Base-by-base conservation (phyloP, 2,329 filamentous ascomycete genomes). In the Penicillium janthinellum region DNA sequence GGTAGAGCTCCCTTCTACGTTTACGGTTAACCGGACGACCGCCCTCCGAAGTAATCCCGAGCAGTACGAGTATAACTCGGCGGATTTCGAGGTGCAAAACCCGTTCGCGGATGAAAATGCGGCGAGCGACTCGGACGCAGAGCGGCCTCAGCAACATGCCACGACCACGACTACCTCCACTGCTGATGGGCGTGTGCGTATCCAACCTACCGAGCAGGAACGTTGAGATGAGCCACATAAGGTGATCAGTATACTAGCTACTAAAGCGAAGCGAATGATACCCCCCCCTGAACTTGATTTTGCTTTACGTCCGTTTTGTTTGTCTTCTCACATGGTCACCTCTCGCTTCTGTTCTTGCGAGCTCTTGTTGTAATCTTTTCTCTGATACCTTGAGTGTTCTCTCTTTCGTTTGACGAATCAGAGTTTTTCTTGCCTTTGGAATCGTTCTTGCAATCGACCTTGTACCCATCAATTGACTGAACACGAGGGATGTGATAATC, bases 41-140 rank as follows among this genome's bases (percentile, higher is more conserved):
- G 51, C 59, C 17, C 37, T 53, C 20, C 53, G 54, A 42, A 58
- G 57, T 50, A 58, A 44, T 14, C 38, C 60, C 25, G 54, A 60
- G 6, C 63, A 67, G 25, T 74, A 73, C 54, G 72, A 78, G 56
- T 77, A 77, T 54, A 74, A 73, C 10, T 67, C 77, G 7, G 71
- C 73, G 47, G 75, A 77, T 41, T 77, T 74, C 58, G 73, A 76
- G 54, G 75, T 78, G 20, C 75, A 76, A 59, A 77, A 79, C 57
- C 77, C 77, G 7, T 79, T 78, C 50, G 76, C 75, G 5, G 77
- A 78, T 64, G 68, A 68, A 41, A 68, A 65, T 56, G 66, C 62
- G 5, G 53, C 64, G 28, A 65, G 62, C 47, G 56, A 67, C 4
- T 52, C 56, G 25, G 56, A 62, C 12, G 44, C 57, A 28, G 48